These are phyloP conservation scores for Daldinia sp. DNA, from an alignment of 2,329 filamentous ascomycete species.

Conservation along the genomic window DNA sequence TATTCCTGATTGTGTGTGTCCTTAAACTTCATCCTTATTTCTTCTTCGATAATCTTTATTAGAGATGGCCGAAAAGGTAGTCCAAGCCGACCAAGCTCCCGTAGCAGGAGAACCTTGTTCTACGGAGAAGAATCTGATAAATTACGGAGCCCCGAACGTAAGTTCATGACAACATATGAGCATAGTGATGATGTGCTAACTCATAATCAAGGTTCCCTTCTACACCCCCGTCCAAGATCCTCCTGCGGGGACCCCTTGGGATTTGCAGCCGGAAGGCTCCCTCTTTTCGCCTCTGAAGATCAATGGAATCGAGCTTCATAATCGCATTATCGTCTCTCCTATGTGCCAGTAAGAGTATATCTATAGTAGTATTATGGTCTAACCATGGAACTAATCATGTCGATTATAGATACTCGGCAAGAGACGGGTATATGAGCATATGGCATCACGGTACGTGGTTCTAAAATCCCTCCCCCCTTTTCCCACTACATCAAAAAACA, in stretches of 20 bases:
- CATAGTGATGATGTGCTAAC: neutral
- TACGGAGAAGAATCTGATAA: conserved; percentile 36
- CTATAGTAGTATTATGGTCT: too few species aligned
- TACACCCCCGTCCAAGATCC: conserved; percentile 38
- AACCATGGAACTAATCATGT: neutral
- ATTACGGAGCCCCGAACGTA: conserved; percentile 36
- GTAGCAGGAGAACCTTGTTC: conserved; percentile 30
- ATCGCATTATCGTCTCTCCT: conserved; percentile 56
- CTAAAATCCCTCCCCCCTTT: neutral
- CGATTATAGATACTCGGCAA: conserved; percentile 48
- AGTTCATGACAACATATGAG: neutral
- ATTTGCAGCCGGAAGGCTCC: conserved; percentile 30
- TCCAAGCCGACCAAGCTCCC: conserved; percentile 38
- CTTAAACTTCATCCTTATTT: neutral
- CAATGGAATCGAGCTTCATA: conserved; percentile 54
- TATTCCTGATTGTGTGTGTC: neutral
- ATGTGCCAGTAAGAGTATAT: conserved; percentile 52
- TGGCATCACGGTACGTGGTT: conserved; percentile 49
- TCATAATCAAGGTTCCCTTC: conserved; percentile 28
- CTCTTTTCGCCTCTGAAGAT: conserved; percentile 57
- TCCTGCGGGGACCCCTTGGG: conserved; percentile 29
- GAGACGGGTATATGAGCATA: conserved; percentile 52
- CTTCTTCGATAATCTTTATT: neutral
- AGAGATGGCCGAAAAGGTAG: conserved; percentile 27
- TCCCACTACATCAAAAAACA: neutral